Percentiles rank a stretch among this genome's conserved stretches.
Conservation (phyloP, 1,139 yeast genomes). For the Taphrina flavorubra region DNA sequence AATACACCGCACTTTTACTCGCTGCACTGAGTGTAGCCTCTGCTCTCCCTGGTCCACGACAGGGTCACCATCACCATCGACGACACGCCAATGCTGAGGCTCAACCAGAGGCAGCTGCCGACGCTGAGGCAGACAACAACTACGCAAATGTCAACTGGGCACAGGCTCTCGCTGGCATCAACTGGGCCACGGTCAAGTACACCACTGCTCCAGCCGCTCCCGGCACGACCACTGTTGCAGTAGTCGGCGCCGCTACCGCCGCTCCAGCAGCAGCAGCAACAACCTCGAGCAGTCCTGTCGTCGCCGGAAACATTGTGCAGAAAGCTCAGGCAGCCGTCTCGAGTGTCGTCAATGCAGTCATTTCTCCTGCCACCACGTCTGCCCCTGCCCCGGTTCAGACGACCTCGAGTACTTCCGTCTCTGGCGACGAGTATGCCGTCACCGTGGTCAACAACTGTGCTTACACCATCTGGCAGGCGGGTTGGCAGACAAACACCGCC, state of each 20-base stretch:
- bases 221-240: slow-evolving; percentile 31
- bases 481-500: slow-evolving; percentile 40
- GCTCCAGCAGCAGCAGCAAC: slow-evolving; percentile 6
- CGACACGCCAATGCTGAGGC: slow-evolving; percentile 15
- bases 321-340: slow-evolving; percentile 7
- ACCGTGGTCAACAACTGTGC: slow-evolving; percentile 39
- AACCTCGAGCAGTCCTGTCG: not conserved
- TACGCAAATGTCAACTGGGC: slow-evolving; percentile 27
- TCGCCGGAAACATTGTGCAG: slow-evolving; percentile 19
- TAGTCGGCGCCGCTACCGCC: slow-evolving; percentile 21
- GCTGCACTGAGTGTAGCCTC: slow-evolving; percentile 26
- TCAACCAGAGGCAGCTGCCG: slow-evolving; percentile 4
- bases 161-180: slow-evolving; percentile 25
- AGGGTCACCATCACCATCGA: slow-evolving; percentile 28
- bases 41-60: slow-evolving; percentile 26
- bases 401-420: not conserved
- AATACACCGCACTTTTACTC: slow-evolving; percentile 21
- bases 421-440: slow-evolving; percentile 30
- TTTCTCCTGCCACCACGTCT: not conserved
- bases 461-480: slow-evolving; percentile 39
- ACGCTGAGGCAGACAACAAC: slow-evolving; percentile 10
- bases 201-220: slow-evolving; percentile 6
- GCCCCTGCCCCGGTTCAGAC: slow-evolving; percentile 12
- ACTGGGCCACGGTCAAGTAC: slow-evolving; percentile 31
- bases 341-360: slow-evolving; percentile 5